Percentiles rank a stretch among this genome's conserved stretches.
Evolutionary conservation across 805 yeast genomes (phyloP).

Genomic region (Sungouiella thailandica): DNA sequence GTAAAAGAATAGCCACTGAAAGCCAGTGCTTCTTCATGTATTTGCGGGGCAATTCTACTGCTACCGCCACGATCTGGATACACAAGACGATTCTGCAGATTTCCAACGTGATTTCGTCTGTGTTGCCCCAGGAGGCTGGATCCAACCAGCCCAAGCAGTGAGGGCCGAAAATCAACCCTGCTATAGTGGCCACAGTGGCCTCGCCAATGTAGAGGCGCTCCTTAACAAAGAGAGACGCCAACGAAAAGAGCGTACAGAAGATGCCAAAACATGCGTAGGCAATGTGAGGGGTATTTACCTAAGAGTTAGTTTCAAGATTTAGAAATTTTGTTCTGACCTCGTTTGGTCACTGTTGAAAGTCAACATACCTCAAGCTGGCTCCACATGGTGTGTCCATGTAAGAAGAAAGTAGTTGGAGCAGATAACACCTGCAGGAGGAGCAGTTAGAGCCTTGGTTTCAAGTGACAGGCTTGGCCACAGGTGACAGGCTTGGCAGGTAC

Average conservation of each 20-base stretch:
- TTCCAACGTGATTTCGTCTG: conserved; percentile 78
- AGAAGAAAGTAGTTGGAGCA: background rate
- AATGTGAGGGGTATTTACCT: conserved; percentile 64
- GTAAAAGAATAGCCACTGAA: conserved; percentile 65
- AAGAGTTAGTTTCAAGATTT: conserved; percentile 8
- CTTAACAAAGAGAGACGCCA: conserved; percentile 75
- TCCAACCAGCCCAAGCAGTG: conserved; percentile 78
- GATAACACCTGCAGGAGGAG: too few species aligned
- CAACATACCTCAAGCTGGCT: conserved; percentile 31
- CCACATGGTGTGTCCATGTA: conserved; percentile 16
- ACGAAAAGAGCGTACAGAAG: conserved; percentile 73
- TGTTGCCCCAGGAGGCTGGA: conserved; percentile 81
- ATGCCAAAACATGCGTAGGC: conserved; percentile 87
- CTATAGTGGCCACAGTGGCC: conserved; percentile 81
- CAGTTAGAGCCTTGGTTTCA: too few species aligned
- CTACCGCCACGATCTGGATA: conserved; percentile 89
- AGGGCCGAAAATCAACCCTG: conserved; percentile 87
- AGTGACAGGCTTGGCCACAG: too few species aligned
- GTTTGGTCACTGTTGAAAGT: conserved; percentile 9
- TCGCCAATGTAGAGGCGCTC: conserved; percentile 86
- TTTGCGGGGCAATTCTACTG: conserved; percentile 87
- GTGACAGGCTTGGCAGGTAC: too few species aligned
- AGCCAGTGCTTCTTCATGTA: conserved; percentile 83
- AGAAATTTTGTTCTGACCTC: too few species aligned
- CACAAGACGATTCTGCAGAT: conserved; percentile 77